Evolutionary conservation across 176 grass and related monocot species (phyloP), one percentile per base, ranked within the genome.

Genomic region (Carex kokanica): DNA sequence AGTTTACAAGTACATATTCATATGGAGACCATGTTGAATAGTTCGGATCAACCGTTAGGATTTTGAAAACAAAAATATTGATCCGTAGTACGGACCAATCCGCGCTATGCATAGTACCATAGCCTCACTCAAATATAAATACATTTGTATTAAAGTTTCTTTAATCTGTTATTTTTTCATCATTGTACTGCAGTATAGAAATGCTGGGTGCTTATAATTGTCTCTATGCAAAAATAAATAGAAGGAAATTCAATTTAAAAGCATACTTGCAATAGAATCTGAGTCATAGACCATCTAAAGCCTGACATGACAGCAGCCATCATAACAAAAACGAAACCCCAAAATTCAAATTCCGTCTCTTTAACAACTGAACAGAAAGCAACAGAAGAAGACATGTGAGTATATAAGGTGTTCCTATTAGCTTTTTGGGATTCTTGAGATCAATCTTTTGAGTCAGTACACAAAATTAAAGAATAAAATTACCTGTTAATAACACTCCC

Each of bases 281-380:
- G 96, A 84, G 96, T 99, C 96, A 99, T 99, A 61, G 91, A 99
- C 96, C 96, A 99, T 64, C 96, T 91, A 63, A 95, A 99, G 71
- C 96, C 96, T 18, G 93, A 95, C 96, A 99, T 99, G 86, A 99
- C 96, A 88, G 96, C 93, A 89, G 96, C 96, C 91, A 99, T 89
- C 13, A 89, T 92, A 79, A 99, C 96, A 79, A 99, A 99, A 83
- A 93, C 78, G 85, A 99, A 99, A 81, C 96, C 96, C 96, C 89
- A 99, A 78, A 99, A 99, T 57, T 99, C 88, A 54, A 99, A 99
- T 9, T 92, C 91, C 1, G 96, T 89, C 78, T 99, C 96, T 93
- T 89, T 99, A 68, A 85, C 88, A 90, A 95, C 96, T 99, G 89
- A 67, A 71, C 20, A 87, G 51, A 88, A 82, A 82, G 72, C 75